Percentiles rank a stretch among this genome's conserved stretches.
phyloP scores from a whole-genome alignment of 139 green algal genomes.

The Chlorella sp. region DNA sequence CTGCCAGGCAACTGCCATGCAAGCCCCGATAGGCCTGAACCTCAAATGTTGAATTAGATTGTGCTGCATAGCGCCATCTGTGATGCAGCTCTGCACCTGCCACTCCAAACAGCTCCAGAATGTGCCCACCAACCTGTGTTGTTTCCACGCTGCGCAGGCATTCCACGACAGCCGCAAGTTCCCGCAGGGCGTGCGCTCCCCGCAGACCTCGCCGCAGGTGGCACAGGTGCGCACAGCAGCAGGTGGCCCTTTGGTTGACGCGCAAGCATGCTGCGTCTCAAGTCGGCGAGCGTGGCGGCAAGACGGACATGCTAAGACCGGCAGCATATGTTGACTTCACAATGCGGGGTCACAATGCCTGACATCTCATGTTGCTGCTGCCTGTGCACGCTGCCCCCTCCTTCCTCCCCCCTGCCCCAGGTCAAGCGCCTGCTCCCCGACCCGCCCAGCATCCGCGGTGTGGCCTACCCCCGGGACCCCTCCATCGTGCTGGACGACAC shows the following conservation, averaged over 20 bases:
- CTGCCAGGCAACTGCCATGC: too few relatives aligned
- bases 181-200: constrained; percentile 79
- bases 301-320: too few relatives aligned
- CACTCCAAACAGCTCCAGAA: too few relatives aligned
- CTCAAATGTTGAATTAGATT: too few relatives aligned
- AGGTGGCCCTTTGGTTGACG: neutral
- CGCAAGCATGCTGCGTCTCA: too few relatives aligned
- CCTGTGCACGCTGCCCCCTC: neutral
- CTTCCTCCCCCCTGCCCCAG: neutral
- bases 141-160: constrained; percentile 50
- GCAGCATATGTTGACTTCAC: too few relatives aligned
- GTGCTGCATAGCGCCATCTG: neutral
- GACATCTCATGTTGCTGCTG: neutral
- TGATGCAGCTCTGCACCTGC: too few relatives aligned
- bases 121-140: too few relatives aligned
- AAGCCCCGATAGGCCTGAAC: too few relatives aligned
- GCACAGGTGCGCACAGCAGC: constrained; percentile 60
- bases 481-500: constrained; percentile 5
- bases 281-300: too few relatives aligned
- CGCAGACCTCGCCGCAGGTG: constrained; percentile 79
- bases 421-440: constrained; percentile 44
- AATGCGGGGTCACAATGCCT: too few relatives aligned
- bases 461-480: constrained; percentile 15
- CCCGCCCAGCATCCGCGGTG: constrained; percentile 28
- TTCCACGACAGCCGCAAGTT: constrained; percentile 81